These are phyloP conservation scores for Pisolithus thermaeus DNA, from an alignment of 1,284 basidiomycete genomes.

Conservation along the genomic window DNA sequence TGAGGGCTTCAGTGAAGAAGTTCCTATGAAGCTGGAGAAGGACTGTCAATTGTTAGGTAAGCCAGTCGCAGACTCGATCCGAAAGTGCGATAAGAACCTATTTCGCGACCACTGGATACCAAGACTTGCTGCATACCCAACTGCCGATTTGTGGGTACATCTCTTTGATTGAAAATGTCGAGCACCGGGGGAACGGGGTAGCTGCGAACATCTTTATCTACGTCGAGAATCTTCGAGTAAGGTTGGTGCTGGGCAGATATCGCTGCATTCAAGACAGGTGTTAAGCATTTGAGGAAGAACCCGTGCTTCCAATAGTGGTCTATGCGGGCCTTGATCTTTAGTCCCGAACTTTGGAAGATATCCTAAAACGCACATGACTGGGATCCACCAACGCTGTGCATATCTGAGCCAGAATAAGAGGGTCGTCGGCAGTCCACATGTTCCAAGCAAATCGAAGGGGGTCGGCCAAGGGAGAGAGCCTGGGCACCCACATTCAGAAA, in stretches of 20 bases:
- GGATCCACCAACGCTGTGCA: slow-evolving; percentile 53
- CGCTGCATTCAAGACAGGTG: slow-evolving; percentile 60
- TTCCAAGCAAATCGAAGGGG: slow-evolving; percentile 60
- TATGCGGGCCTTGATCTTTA: slow-evolving; percentile 24
- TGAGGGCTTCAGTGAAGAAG: slow-evolving; percentile 69
- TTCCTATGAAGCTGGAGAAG: slow-evolving; percentile 68
- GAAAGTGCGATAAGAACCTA: slow-evolving; percentile 40
- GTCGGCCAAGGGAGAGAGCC: slow-evolving; percentile 75
- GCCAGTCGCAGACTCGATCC: slow-evolving; percentile 3
- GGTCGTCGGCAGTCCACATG: slow-evolving; percentile 67
- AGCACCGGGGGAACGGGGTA: slow-evolving; percentile 56
- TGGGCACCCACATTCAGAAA: slow-evolving; percentile 21
- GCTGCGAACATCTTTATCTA: slow-evolving; percentile 57
- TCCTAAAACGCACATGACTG: slow-evolving; percentile 52
- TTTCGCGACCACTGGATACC: slow-evolving; percentile 60
- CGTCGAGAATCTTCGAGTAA: slow-evolving; percentile 50
- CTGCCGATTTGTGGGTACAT: slow-evolving; percentile 39
- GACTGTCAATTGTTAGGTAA: slow-evolving; percentile 33
- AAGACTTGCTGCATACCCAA: slow-evolving; percentile 66
- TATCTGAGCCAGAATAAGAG: slow-evolving; percentile 47
- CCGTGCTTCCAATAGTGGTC: slow-evolving; percentile 72
- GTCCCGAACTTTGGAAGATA: not conserved
- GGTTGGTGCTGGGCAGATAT: slow-evolving; percentile 52
- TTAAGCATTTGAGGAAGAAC: slow-evolving; percentile 61
- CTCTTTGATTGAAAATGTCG: slow-evolving; percentile 39